A percentile compares a stretch with the other conserved stretches of the same genome.
Evolutionary conservation across 2,329 filamentous ascomycete genomes (phyloP).

Genomic region (Madurella mycetomatis): DNA sequence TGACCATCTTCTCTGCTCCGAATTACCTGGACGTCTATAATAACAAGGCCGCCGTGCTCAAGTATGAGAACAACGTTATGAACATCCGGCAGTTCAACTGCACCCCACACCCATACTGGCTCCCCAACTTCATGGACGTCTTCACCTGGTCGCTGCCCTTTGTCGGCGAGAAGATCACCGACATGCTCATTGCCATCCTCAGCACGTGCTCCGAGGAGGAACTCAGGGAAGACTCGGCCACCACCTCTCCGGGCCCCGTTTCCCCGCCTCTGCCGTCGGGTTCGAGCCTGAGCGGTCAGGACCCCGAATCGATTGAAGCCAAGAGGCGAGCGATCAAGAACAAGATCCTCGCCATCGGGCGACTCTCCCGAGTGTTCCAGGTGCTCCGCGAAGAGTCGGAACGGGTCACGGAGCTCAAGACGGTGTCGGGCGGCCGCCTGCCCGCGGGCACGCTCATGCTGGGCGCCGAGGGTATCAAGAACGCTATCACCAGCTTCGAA

Average conservation of each 20-base stretch:
- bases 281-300: constrained; percentile 37
- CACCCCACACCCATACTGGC: constrained; percentile 98
- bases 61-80: constrained; percentile 99
- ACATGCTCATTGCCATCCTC: constrained; percentile 98
- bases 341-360: constrained; percentile 97
- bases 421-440: constrained; percentile 83
- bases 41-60: constrained; percentile 98
- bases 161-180: constrained; percentile 97
- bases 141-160: constrained; percentile 99
- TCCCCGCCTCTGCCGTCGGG: constrained; percentile 59
- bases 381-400: constrained; percentile 96
- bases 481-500: constrained; percentile 94
- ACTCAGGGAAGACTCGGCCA: constrained; percentile 78
- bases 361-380: constrained; percentile 95
- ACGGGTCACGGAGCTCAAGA: constrained; percentile 95
- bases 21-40: constrained; percentile 99
- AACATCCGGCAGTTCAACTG: constrained; percentile 99
- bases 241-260: constrained; percentile 62
- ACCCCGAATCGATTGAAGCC: constrained; percentile 85
- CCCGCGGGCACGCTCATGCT: constrained; percentile 97
- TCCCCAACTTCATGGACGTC: constrained; percentile 99
- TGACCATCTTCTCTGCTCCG: constrained; percentile 99
- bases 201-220: constrained; percentile 99
- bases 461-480: constrained; percentile 96
- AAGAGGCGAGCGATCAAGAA: constrained; percentile 98